Evolutionary conservation across 768 basidiomycete genomes (phyloP), one percentile per base, ranked within the genome.

Genomic region (Psilocybe cyanescens): DNA sequence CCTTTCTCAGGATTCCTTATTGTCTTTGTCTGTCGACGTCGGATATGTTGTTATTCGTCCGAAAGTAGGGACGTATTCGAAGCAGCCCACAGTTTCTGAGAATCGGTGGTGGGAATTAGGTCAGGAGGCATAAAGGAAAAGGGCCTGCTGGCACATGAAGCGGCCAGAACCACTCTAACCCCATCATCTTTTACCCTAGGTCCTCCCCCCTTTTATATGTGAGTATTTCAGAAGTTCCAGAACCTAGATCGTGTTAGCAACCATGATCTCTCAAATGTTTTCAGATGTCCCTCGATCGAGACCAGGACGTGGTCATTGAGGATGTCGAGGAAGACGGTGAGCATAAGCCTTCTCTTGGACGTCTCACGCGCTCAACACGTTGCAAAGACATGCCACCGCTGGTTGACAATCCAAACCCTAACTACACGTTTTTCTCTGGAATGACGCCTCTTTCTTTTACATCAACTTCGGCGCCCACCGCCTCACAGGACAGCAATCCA

Each of bases 381-480:
- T 68, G 69, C 67, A 69, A 70, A 83, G 83, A 80, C 71, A 82
- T 83, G 80, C 81, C 82, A 7, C 77, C 81, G 41, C 76, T 82
- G 67, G 78, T 86, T 67, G 85, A 87, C 69, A 77, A 74, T 66
- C 77, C 81, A 61, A 74, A 79, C 31, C 81, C 81, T 78, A 83
- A 80, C 46, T 86, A 83, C 74, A 88, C 86, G n/a, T 88, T 89
- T 74, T 82, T 82, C 68, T 78, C 82, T 29, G 83, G 85, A 68
- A 85, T 86, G 78, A 81, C 82, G 4, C 82, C 86, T 51, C 78
- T 82, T 69, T 81, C 81, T 39, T 83, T 79, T 74, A 72, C 70
- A 48, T 72, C 78, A 72, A 67, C 71, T 46, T 58, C 72, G 61
- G 65, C 67, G 51, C 61, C 67, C 65, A 52, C 67, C 64, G 62